These are phyloP conservation scores for Microbotryum scabiosae DNA, from an alignment of 1,284 basidiomycete genomes.

Conservation along the genomic window DNA sequence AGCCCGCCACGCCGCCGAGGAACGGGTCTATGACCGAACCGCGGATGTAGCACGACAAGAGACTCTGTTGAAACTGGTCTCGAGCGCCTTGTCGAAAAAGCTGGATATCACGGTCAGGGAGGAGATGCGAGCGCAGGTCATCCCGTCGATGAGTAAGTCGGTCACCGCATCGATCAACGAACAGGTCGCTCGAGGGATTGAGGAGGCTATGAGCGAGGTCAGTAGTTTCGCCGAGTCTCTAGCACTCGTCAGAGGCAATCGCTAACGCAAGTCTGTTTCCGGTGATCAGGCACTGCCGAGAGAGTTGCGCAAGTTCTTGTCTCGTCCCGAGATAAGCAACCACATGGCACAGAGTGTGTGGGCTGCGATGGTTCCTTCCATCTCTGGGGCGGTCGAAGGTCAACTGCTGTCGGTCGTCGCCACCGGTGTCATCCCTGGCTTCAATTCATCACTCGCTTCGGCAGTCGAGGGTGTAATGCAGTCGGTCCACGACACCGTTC, in stretches of 20 bases:
- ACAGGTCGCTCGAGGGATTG: slow-evolving; percentile 61
- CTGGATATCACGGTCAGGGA: slow-evolving; percentile 73
- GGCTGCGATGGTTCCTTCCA: slow-evolving; percentile 1
- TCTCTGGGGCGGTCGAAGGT: slow-evolving; percentile 36
- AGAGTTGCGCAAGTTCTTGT: slow-evolving; percentile 64
- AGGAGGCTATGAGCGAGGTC: slow-evolving; percentile 63
- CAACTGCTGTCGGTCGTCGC: slow-evolving; percentile 57
- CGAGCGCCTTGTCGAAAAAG: slow-evolving; percentile 65
- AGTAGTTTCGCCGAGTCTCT: slow-evolving; percentile 32
- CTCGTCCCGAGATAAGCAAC: slow-evolving; percentile 62
- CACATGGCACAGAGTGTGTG: slow-evolving; percentile 50
- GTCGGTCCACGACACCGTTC: slow-evolving; percentile 49
- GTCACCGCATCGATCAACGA: slow-evolving; percentile 63
- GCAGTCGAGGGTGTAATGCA: slow-evolving; percentile 67
- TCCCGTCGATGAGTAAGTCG: slow-evolving; percentile 66
- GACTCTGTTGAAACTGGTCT: slow-evolving; percentile 69
- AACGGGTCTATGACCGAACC: slow-evolving; percentile 60
- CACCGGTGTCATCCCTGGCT: slow-evolving; percentile 62
- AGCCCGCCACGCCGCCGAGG: slow-evolving; percentile 73
- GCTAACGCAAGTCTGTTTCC: neutral
- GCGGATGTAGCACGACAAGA: slow-evolving; percentile 72
- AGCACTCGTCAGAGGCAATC: neutral
- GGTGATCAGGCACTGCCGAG: slow-evolving; percentile 54
- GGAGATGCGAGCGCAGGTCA: slow-evolving; percentile 66
- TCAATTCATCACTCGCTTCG: slow-evolving; percentile 56